Evolutionary conservation across 345 rosid genomes (phyloP), one percentile per base, ranked within the genome.

Genomic region (Brassica rapa): DNA sequence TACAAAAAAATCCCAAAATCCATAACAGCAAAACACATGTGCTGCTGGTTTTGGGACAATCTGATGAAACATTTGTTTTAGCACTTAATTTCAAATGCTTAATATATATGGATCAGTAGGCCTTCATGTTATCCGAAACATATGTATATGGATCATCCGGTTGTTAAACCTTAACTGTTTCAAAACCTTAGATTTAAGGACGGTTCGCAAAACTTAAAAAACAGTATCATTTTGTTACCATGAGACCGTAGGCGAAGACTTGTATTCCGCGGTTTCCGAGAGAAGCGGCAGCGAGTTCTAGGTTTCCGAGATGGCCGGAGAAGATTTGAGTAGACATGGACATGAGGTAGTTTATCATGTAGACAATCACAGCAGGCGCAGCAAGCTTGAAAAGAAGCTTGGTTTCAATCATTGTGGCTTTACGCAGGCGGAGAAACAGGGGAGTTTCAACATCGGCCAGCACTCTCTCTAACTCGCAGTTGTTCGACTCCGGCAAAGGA

Each of bases 241-340:
- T 66, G 77, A 78, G 81, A 21, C 81, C 81, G 24, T 78, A 78
- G 4, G 77, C 81, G 24, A 88, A 83, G 14, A 85, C 16, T 79
- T 88, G 87, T 62, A 88, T 77, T 66, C 90, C 88, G 23, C 81
- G 82, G 80, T 85, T 88, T 24, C 92, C 92, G 1, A 88, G 86
- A 27, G 90, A 88, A 66, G 85, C 83, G 24, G 84, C 90, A 9
- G 87, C 88, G 6, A 86, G 92, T 71, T 88, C 84, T 12, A 85
- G 86, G 77, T 84, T 87, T 10, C 87, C 88, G 29, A 88, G 90
- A 55, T 84, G 90, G 57, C 92, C 90, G 43, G 84, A 77, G 71
- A 86, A 84, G 23, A 88, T 78, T 32, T 81, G 87, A 24, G 90
- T 86, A 68, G 88, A 84, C 86, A 81, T 85, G 59, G 92, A 84